These are phyloP conservation scores for Verticillium longisporum DNA, from an alignment of 2,329 filamentous ascomycete species.

Conservation along the genomic window DNA sequence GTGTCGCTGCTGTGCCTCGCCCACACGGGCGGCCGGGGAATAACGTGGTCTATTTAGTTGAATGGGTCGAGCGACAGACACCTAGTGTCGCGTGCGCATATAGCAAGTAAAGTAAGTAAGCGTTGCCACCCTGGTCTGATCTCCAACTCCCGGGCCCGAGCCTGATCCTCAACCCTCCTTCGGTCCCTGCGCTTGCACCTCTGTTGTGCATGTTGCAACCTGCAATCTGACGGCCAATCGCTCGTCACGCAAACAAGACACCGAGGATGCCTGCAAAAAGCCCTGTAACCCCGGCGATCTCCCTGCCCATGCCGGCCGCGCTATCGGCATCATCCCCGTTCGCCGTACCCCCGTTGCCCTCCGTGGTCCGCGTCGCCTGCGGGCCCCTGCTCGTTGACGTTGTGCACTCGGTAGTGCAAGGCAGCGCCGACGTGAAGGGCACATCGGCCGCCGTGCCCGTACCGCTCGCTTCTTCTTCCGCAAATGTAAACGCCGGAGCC, in stretches of 20 bases:
- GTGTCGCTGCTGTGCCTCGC: neutral
- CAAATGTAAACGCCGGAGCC: conserved; percentile 19
- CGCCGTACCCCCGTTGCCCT: neutral
- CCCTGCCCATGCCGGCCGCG: conserved; percentile 1
- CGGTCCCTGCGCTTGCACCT: no score
- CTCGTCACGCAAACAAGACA: neutral
- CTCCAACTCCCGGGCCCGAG: no score
- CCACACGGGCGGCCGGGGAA: neutral
- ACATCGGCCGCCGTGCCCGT: conserved; percentile 22
- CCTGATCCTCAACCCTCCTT: no score
- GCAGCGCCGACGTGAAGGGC: conserved; percentile 34
- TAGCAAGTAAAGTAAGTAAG: no score
- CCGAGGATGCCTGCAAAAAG: neutral
- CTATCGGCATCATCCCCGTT: conserved; percentile 3
- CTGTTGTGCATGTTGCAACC: no score
- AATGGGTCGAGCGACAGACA: no score
- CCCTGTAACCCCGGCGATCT: neutral
- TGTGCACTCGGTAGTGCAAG: conserved; percentile 30
- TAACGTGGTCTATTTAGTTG: neutral
- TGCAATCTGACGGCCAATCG: no score
- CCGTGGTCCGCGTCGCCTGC: neutral
- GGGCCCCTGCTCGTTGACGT: neutral
- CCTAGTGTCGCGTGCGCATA: no score
- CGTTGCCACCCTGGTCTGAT: no score
- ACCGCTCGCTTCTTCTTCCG: neutral